These are phyloP conservation scores for Candida sonorensis DNA, from an alignment of 805 yeast species.

Conservation along the genomic window DNA sequence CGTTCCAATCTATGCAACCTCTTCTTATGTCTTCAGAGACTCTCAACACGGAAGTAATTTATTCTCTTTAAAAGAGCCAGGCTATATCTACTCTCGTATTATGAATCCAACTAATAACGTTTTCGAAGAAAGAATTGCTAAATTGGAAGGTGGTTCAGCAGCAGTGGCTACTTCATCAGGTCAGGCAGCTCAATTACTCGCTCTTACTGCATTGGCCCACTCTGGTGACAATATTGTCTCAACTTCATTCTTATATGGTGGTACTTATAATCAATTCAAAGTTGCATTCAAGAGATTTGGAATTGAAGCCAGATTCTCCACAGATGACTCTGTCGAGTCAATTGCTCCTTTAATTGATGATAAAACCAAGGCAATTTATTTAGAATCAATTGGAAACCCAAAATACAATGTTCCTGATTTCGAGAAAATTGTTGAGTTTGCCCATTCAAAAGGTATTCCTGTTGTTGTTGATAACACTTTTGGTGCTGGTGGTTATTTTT, in stretches of 20 bases:
- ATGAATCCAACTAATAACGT: slow-evolving; percentile 92
- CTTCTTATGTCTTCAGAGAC: slow-evolving; percentile 82
- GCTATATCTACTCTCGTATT: slow-evolving; percentile 83
- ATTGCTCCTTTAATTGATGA: slow-evolving; percentile 71
- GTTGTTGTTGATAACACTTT: slow-evolving; percentile 94
- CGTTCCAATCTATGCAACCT: slow-evolving; percentile 87
- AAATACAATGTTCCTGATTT: slow-evolving; percentile 90
- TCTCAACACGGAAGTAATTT: slow-evolving; percentile 90
- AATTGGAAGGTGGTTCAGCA: slow-evolving; percentile 86
- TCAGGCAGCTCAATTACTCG: slow-evolving; percentile 89
- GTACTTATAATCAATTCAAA: slow-evolving; percentile 93
- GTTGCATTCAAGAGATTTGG: slow-evolving; percentile 83
- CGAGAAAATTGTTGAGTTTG: slow-evolving; percentile 63
- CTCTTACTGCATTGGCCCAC: slow-evolving; percentile 77
- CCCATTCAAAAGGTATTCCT: slow-evolving; percentile 83
- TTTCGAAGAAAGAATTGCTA: slow-evolving; percentile 87
- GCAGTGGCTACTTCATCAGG: slow-evolving; percentile 93
- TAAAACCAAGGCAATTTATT: slow-evolving; percentile 81
- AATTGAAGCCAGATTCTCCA: slow-evolving; percentile 76
- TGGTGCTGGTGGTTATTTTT: slow-evolving; percentile 91
- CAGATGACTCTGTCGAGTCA: slow-evolving; percentile 69
- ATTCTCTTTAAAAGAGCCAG: slow-evolving; percentile 78
- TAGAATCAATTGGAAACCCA: slow-evolving; percentile 92
- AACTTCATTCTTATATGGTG: slow-evolving; percentile 86
- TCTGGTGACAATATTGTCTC: slow-evolving; percentile 87